Evolutionary conservation across 345 rosid genomes (phyloP).

Genomic region (Dipteronia sinensis): DNA sequence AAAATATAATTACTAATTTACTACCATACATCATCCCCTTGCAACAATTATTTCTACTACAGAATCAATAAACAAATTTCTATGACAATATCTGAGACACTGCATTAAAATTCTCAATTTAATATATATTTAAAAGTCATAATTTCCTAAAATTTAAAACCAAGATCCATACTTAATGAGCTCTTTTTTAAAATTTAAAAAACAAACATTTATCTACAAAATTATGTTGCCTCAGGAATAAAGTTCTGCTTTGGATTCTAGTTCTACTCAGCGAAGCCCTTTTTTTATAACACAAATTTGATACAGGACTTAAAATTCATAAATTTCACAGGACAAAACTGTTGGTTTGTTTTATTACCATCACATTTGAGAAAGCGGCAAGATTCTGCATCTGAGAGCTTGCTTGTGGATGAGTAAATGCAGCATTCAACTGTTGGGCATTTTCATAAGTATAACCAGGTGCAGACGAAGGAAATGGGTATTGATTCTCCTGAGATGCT

Average conservation of each 20-base stretch:
- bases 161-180: constrained; percentile 1
- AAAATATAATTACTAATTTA: constrained; percentile 2
- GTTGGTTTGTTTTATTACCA: constrained; percentile 49
- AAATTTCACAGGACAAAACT: constrained; percentile 1
- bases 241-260: background rate
- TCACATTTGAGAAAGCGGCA: constrained; percentile 64
- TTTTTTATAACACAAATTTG: background rate
- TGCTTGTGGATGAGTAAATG: constrained; percentile 58
- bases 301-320: background rate
- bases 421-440: constrained; percentile 58
- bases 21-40: background rate
- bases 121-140: background rate
- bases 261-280: background rate
- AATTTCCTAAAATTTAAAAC: background rate
- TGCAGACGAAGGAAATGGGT: constrained; percentile 66
- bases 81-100: background rate
- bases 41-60: background rate
- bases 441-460: constrained; percentile 69
- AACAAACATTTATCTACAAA: background rate
- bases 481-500: constrained; percentile 64
- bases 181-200: background rate
- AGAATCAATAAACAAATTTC: background rate
- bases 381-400: constrained; percentile 73
- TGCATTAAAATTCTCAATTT: background rate
- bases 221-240: background rate